Conservation (phyloP, 106 monocot genomes). For the Amphibolis antarctica region DNA sequence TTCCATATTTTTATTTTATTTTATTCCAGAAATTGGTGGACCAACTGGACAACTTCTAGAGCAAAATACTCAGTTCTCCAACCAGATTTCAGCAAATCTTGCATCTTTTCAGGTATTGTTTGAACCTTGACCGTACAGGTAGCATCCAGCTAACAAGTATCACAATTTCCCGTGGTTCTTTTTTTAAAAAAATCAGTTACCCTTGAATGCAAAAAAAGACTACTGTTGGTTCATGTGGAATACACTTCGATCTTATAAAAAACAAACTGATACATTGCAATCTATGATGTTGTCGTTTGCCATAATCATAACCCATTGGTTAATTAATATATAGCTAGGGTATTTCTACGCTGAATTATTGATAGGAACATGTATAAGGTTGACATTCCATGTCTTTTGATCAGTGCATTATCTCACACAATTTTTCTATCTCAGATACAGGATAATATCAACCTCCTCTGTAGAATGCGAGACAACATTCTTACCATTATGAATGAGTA, state of each 20-base stretch:
- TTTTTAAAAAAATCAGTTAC: no score
- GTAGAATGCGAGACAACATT: conserved; percentile 70
- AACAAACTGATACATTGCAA: no score
- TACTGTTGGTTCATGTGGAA: no score
- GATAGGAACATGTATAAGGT: no score
- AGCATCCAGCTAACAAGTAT: neutral
- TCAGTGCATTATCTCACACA: neutral
- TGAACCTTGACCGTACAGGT: neutral
- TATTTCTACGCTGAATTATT: no score
- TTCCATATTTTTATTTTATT: neutral
- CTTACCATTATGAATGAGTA: conserved; percentile 75
- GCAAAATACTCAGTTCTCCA: conserved; percentile 52
- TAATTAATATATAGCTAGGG: no score
- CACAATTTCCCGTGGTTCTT: neutral
- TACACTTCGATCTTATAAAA: no score
- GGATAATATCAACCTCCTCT: conserved; percentile 66
- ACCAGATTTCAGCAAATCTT: conserved; percentile 66
- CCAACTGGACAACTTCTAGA: conserved; percentile 74
- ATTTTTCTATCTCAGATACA: conserved; percentile 44
- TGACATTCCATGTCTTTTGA: neutral
- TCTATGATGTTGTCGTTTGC: no score
- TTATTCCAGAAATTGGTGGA: conserved; percentile 72
- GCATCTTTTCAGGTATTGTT: conserved; percentile 57
- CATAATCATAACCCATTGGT: no score
- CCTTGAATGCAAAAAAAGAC: no score